These are phyloP conservation scores for Ascodesmis nigricans DNA, from an alignment of 495 filamentous ascomycete genomes.

Conservation along the genomic window DNA sequence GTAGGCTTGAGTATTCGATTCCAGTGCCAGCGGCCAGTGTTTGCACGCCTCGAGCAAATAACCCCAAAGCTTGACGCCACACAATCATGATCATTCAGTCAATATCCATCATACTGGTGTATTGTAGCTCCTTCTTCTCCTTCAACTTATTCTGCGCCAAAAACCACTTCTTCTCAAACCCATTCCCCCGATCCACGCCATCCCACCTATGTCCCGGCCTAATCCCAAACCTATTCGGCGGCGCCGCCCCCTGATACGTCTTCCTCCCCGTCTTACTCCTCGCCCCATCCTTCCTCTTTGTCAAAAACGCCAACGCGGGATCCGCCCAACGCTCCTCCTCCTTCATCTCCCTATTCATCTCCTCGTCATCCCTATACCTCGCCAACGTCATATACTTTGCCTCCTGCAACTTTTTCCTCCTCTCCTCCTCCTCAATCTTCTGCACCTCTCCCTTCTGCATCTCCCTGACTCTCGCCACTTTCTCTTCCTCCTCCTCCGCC, in stretches of 20 bases:
- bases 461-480: conserved; percentile 38
- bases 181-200: conserved; percentile 84
- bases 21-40: too few relatives aligned
- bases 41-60: too few relatives aligned
- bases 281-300: conserved; percentile 26
- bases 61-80: too few relatives aligned
- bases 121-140: conserved; percentile 57
- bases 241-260: conserved; percentile 52
- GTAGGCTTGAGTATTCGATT: too few relatives aligned
- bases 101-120: conserved; percentile 90
- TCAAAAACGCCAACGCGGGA: conserved; percentile 64
- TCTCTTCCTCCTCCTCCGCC: conserved; percentile 44
- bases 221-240: conserved; percentile 90
- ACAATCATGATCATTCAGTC: too few relatives aligned
- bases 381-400: conserved; percentile 63
- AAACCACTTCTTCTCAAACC: conserved; percentile 90
- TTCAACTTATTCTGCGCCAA: conserved; percentile 54
- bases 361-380: conserved; percentile 54
- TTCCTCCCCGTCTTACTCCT: conserved; percentile 39
- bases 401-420: conserved; percentile 27
- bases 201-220: conserved; percentile 86
- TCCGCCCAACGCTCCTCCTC: conserved; percentile 69
- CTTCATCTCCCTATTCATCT: conserved; percentile 64
- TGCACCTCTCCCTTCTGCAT: conserved; percentile 16
- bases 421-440: conserved; percentile 1